phyloP scores from a whole-genome alignment of 2,329 filamentous ascomycete genomes.

The Stenocarpella maydis region DNA sequence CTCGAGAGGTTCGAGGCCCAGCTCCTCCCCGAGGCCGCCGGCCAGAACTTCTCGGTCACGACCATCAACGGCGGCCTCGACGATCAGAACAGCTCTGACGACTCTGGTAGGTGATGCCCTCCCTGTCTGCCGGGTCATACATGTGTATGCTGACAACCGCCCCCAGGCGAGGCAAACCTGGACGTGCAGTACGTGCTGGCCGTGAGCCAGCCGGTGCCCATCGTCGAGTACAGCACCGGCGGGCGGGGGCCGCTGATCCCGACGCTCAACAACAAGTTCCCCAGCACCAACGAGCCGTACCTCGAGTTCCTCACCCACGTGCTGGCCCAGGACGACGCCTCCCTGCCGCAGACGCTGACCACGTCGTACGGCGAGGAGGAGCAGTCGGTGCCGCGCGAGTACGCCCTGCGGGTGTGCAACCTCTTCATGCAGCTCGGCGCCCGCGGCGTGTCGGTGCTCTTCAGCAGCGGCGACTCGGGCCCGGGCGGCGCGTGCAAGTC shows the following conservation, averaged over 20 bases:
- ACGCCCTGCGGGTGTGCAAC: slow-evolving; percentile 67
- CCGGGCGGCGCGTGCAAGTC: slow-evolving; percentile 24
- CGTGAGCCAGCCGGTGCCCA: slow-evolving; percentile 38
- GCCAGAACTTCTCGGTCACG: slow-evolving; percentile 62
- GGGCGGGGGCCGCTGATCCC: slow-evolving; percentile 57
- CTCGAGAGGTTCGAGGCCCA: slow-evolving; percentile 57
- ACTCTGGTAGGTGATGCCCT: slow-evolving; percentile 42
- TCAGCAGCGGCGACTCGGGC: slow-evolving; percentile 47
- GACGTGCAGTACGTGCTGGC: slow-evolving; percentile 39
- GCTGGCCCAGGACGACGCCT: slow-evolving; percentile 56
- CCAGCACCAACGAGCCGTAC: slow-evolving; percentile 75
- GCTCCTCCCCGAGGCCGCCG: slow-evolving; percentile 60
- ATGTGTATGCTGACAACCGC: neutral
- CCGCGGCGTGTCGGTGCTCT: slow-evolving; percentile 68
- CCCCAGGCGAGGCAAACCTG: slow-evolving; percentile 38
- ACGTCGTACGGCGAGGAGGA: slow-evolving; percentile 74
- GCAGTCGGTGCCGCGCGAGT: slow-evolving; percentile 66
- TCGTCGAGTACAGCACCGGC: slow-evolving; percentile 41
- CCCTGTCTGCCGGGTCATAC: too few species aligned
- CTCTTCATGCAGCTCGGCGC: slow-evolving; percentile 70
- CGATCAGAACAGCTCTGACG: slow-evolving; percentile 51
- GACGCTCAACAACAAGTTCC: slow-evolving; percentile 55
- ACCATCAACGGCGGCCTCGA: slow-evolving; percentile 65
- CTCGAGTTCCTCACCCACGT: slow-evolving; percentile 69
- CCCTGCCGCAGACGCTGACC: slow-evolving; percentile 67